These are phyloP conservation scores for Plasmodium gaboni DNA, from an alignment of 169 alveolate genomes.

Conservation along the genomic window DNA sequence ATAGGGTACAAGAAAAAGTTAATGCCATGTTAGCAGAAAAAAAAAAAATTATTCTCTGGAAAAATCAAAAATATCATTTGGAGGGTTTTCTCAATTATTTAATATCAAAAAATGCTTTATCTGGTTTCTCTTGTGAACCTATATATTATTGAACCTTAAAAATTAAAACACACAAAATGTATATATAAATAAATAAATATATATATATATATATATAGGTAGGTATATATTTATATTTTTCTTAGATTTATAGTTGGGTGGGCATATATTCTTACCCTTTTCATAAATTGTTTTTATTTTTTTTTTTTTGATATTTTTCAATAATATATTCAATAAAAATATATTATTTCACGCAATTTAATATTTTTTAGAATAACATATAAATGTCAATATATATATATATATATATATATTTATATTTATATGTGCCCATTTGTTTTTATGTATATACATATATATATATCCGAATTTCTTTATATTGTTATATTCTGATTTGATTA, in stretches of 20 bases:
- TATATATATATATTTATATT: no score
- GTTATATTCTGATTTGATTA: no score
- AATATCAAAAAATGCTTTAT: conserved; percentile 37
- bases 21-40: conserved; percentile 39
- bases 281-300: no score
- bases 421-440: no score
- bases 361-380: no score
- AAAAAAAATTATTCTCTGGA: conserved; percentile 35
- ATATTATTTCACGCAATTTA: no score
- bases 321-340: no score
- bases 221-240: conserved; percentile 4
- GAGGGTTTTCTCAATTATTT: conserved; percentile 58
- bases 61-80: conserved; percentile 32
- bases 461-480: no score
- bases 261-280: neutral
- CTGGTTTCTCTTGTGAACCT: conserved; percentile 49
- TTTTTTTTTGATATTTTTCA: no score
- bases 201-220: neutral
- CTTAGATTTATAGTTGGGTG: neutral
- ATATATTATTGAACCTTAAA: neutral
- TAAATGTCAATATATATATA: no score
- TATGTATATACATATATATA: no score
- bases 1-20: conserved; percentile 47
- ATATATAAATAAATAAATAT: neutral
- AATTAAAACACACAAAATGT: neutral